phyloP scores from a whole-genome alignment of 768 basidiomycete genomes.

The Austroboletus eburneus region DNA sequence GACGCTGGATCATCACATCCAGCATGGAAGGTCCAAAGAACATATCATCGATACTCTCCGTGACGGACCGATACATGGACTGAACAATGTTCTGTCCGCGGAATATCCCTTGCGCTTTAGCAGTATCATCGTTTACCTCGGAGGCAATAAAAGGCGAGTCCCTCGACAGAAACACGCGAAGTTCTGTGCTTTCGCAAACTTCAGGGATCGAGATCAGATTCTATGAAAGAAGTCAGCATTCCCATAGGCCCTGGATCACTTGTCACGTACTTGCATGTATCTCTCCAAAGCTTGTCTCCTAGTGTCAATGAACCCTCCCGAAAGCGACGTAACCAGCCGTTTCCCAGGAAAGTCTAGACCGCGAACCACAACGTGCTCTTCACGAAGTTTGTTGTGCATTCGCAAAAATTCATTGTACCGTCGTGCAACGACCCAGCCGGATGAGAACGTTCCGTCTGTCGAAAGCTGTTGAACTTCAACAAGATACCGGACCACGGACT shows the following conservation, averaged over 20 bases:
- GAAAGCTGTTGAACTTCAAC: constrained; percentile 88
- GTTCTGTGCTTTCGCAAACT: constrained; percentile 78
- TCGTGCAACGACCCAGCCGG: constrained; percentile 91
- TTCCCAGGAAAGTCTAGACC: constrained; percentile 90
- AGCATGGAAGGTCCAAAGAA: constrained; percentile 95
- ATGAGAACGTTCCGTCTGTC: constrained; percentile 70
- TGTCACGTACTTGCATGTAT: constrained; percentile 72
- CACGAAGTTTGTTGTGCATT: constrained; percentile 83
- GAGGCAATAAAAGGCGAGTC: constrained; percentile 78
- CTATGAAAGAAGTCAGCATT: constrained; percentile 36
- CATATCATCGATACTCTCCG: constrained; percentile 96
- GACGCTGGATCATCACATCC: constrained; percentile 88
- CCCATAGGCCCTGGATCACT: no score
- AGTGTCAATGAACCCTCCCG: constrained; percentile 82
- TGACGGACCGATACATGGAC: constrained; percentile 85
- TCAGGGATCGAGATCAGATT: constrained; percentile 66
- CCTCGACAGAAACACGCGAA: constrained; percentile 82
- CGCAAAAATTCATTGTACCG: constrained; percentile 93
- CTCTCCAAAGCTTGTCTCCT: constrained; percentile 77
- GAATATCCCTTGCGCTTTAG: constrained; percentile 45
- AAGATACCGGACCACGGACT: constrained; percentile 87
- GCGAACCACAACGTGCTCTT: constrained; percentile 62
- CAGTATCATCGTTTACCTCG: constrained; percentile 35
- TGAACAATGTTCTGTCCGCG: constrained; percentile 77
- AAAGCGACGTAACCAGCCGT: constrained; percentile 82